A percentile compares a stretch with the other conserved stretches of the same genome.
Conservation (phyloP, 495 filamentous ascomycete genomes). For the Thermothielavioides terrestris region DNA sequence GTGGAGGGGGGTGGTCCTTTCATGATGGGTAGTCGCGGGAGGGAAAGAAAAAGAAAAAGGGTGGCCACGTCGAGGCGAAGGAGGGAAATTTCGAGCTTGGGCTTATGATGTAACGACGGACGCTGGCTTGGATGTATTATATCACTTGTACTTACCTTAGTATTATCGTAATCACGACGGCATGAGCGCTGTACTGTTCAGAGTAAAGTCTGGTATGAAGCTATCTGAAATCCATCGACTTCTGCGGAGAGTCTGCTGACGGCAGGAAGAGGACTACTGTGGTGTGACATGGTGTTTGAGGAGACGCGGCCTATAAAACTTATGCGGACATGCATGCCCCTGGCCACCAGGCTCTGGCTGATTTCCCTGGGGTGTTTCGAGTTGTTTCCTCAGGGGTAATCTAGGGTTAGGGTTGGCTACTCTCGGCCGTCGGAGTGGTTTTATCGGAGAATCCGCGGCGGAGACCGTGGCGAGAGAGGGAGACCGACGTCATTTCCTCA, state of each 20-base stretch:
- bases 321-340: too few species aligned
- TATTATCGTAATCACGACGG: neutral
- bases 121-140: neutral
- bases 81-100: neutral
- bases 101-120: too few species aligned
- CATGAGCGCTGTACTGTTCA: neutral
- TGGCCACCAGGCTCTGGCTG: too few species aligned
- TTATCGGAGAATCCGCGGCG: neutral
- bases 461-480: too few species aligned
- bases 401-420: conserved; percentile 1
- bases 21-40: conserved; percentile 4
- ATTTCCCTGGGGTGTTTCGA: too few species aligned
- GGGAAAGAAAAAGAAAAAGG: neutral
- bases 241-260: too few species aligned
- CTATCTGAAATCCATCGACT: too few species aligned
- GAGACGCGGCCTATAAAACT: too few species aligned
- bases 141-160: neutral
- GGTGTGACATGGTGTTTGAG: too few species aligned
- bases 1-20: conserved; percentile 33
- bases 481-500: conserved; percentile 9
- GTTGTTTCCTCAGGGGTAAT: too few species aligned
- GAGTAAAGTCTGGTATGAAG: neutral
- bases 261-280: too few species aligned
- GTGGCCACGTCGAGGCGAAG: neutral
- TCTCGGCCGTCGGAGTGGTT: neutral